Conservation (phyloP, 2,329 filamentous ascomycete species). For the Alternaria brassicae region DNA sequence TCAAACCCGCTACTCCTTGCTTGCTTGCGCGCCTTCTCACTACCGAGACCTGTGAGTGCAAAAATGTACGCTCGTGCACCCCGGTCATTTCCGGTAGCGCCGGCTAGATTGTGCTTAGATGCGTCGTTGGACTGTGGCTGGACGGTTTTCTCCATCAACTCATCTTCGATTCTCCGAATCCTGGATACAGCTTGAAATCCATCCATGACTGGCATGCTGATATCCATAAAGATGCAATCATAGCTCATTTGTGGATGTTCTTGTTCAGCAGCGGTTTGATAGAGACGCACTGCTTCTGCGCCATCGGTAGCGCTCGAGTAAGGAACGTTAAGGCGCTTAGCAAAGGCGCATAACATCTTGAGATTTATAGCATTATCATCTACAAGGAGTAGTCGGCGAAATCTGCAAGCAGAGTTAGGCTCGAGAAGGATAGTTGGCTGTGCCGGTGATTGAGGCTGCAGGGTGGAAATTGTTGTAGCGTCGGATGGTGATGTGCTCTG, state of each 20-base stretch:
- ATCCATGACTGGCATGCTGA: conserved; percentile 45
- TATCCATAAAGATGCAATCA: conserved; percentile 41
- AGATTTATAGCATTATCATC: conserved; percentile 50
- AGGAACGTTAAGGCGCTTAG: conserved; percentile 23
- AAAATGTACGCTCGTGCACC: conserved; percentile 11
- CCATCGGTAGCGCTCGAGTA: conserved; percentile 36
- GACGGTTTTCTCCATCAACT: not conserved
- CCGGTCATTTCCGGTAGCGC: not conserved
- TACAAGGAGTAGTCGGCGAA: conserved; percentile 37
- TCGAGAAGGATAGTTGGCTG: not conserved
- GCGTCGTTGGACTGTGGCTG: not conserved
- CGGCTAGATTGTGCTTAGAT: not conserved
- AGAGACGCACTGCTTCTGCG: conserved; percentile 33
- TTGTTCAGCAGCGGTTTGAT: conserved; percentile 13
- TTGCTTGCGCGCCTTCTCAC: conserved; percentile 18
- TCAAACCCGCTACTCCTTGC: conserved; percentile 30
- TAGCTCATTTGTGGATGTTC: conserved; percentile 9
- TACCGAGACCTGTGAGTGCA: conserved; percentile 37
- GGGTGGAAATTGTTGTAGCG: not conserved
- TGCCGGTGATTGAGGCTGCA: not conserved
- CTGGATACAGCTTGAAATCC: conserved; percentile 34
- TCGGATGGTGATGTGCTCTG: not conserved
- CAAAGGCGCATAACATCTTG: conserved; percentile 36
- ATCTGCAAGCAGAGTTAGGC: not conserved
- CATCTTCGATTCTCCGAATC: conserved; percentile 33